Evolutionary conservation across 345 rosid genomes (phyloP), one percentile per base, ranked within the genome.

Genomic region (Draba incana): DNA sequence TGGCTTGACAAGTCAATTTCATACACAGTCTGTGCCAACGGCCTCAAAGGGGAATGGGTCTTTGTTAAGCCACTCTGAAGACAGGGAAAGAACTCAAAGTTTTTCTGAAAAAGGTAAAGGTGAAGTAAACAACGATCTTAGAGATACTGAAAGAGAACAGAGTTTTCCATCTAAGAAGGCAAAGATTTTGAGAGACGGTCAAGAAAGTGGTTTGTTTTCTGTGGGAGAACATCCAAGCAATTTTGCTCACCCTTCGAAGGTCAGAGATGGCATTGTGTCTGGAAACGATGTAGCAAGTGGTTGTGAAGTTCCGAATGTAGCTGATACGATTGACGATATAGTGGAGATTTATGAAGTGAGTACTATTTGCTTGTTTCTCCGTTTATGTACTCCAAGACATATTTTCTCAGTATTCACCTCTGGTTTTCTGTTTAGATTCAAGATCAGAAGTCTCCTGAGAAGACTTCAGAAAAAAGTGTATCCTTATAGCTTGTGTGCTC

Each of bases 341-440:
- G 95, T 86, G 90, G 95, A 89, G 84, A 84, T 96, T 35, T 87
- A 87, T 74, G 88, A 87, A 90, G 96, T 91, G 74, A 76, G 74
- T 64, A 55, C 43, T 60, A 28, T 41, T 31, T 68, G 12, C 56
- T 35, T 46, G 58, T 41, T 25, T 59, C 67, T 64, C 39, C 48
- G 57, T 66, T 66, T 54, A 61, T 70, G 66, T 42, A 35, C 23
- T 59, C 46, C 30, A 71, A 46, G 10, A 60, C 58, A 63, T 28
- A 64, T 50, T 71, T 71, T 65, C 78, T 79, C 37, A 64, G 54
- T 44, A 58, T 62, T 63, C 35, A 63, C 66, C 45, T 56, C 53
- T 72, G 50, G 28, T 53, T 63, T 79, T 62, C 61, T 57, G 64
- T 66, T 23, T 70, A 89, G 98, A 88, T 89, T 82, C 90, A 91